Evolutionary conservation across 345 rosid genomes (phyloP).

Genomic region (Eucalyptus urophylla): DNA sequence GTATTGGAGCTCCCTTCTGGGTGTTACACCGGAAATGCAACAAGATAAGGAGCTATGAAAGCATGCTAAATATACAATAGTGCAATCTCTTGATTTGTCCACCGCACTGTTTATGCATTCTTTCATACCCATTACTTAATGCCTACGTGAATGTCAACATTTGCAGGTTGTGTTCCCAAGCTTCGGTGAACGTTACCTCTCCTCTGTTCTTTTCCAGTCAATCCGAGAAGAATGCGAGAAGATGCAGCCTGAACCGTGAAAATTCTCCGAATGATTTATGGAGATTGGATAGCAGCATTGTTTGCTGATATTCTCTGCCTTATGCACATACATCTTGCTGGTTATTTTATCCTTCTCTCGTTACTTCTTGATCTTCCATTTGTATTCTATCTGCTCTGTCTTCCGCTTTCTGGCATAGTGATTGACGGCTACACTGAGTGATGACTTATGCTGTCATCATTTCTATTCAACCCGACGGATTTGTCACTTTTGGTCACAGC

Average conservation of each 20-base stretch:
- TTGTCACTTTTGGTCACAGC: neutral
- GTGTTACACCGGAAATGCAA: neutral
- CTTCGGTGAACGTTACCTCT: conserved; percentile 87
- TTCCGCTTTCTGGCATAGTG: neutral
- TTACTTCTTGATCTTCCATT: neutral
- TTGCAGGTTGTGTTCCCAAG: conserved; percentile 91
- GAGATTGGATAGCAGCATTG: neutral
- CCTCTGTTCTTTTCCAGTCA: conserved; percentile 81
- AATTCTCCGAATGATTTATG: neutral
- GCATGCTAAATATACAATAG: neutral
- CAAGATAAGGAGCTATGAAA: neutral
- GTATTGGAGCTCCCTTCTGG: neutral
- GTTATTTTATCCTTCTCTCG: neutral
- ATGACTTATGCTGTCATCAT: neutral
- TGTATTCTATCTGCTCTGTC: neutral
- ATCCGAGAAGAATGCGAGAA: conserved; percentile 86
- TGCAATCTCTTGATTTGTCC: neutral
- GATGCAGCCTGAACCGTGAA: conserved; percentile 44
- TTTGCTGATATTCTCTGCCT: neutral
- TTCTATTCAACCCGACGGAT: neutral
- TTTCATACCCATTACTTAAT: neutral
- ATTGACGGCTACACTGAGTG: neutral
- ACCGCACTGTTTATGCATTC: neutral
- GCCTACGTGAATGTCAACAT: neutral
- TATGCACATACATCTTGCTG: neutral